Evolutionary conservation across 2,329 filamentous ascomycete species (phyloP), one percentile per base, ranked within the genome.

Genomic region (Blastomyces parvus): DNA sequence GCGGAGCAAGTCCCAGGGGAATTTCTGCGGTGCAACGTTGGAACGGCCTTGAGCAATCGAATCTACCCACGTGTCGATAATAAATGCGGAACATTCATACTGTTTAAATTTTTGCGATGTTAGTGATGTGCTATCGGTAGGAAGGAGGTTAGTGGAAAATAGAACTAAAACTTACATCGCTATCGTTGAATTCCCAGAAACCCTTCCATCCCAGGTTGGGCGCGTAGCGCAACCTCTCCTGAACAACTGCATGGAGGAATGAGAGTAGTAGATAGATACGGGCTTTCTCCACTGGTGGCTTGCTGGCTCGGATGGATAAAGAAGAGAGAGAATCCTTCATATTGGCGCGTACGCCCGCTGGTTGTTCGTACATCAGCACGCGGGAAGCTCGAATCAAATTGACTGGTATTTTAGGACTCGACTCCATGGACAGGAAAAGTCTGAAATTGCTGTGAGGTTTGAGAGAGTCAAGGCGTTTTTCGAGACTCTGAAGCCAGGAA

Each of bases 151-250:
- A 17, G 19, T n/a, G 25, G 9, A 8, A 36, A 33, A 22, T 11
- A 13, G 9, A 36, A 46, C n/a, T 46, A 27, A 22, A 87, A 56
- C 90, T 89, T 85, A 95, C 90, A 78, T 99, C 94, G 70, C 92
- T 96, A 77, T 99, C 95, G 74, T 99, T 99, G 77, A 99, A 99
- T 77, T 99, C 95, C 94, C 95, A 99, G 83, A 97, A 96, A 62
- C 91, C 91, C 80, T 96, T 97, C 94, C 94, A 99, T 65, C 94
- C 94, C 62, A 99, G 81, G 63, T 84, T 93, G 0, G 94, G 95
- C 30, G 93, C 92, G 74, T 99, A 99, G 66, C 94, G 88, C 66
- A 99, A 81, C 69, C 95, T 84, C 76, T 99, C 94, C 76, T 99
- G 94, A 13, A 97, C 87, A 46, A 99, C 92, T 7, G 94, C 95